Evolutionary conservation across 192 early-diverging fungal genomes (phyloP), one percentile per base, ranked within the genome.

Genomic region (Gigaspora rosea): DNA sequence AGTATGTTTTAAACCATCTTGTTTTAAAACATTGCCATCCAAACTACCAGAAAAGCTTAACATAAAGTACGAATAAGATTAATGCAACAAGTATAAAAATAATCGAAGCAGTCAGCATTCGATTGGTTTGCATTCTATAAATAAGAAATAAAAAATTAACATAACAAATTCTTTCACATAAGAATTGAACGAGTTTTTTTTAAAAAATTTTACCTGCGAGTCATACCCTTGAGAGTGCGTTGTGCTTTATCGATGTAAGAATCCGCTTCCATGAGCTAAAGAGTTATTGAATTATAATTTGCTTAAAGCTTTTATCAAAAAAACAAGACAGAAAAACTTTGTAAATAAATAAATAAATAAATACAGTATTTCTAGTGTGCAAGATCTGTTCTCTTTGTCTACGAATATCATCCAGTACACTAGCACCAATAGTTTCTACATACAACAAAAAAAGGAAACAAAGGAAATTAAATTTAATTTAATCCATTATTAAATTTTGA

Each of bases 361-460:
- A 82, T 88, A 95, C 92, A 8, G 90, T 90, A 86, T 97, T 92
- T 75, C 92, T 85, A 32, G 95, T 94, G 62, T 91, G 83, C 33
- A 92, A 78, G 78, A 99, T 95, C 71, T 96, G 95, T 80, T 99
- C 94, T 48, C 97, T 79, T 81, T 99, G 97, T 36, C 91, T 85
- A 69, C 93, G 87, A 78, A 98, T 79, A 73, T 91, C 91, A 15
- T 90, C 88, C 68, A 99, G 83, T 20, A 96, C 96, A 47, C 86
- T 88, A 46, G 93, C 93, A 5, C 96, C 97, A 36, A 95, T 85
- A 10, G 86, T 78, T 84, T 99, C 97, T 84, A 27, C 27, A 27
- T 27, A 27, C 27, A 27, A 27, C 27, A 27, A 27, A 27, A 27
- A 27, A 27, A 27, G 1, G 27, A 27, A 27, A 27, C 0, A 27